A percentile compares a stretch with the other conserved stretches of the same genome.
Evolutionary conservation across 208 protist genomes (phyloP).

Genomic region (Wallacemonas collosoma): DNA sequence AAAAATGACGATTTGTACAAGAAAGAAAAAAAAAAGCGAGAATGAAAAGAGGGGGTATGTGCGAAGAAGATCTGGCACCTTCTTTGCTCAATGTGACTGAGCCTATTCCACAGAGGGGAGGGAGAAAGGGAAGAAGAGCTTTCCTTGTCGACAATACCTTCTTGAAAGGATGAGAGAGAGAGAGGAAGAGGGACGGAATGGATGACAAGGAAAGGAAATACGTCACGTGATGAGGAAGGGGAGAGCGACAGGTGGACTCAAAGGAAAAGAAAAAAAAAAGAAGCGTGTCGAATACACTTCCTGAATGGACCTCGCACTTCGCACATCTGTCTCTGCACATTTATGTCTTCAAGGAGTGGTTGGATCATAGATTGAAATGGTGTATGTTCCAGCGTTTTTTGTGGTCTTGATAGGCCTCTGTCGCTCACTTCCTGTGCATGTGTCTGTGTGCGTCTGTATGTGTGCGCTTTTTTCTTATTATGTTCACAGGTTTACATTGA

Average conservation of each 20-base stretch:
- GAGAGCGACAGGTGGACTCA: background rate
- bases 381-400: background rate
- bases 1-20: background rate
- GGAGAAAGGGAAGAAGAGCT: conserved; percentile 7
- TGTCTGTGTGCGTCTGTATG: conserved; percentile 4
- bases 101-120: background rate
- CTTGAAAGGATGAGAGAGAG: background rate
- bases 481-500: background rate
- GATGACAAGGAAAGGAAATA: conserved; percentile 3
- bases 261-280: too few species aligned
- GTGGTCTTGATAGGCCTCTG: background rate
- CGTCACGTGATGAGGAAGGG: background rate
- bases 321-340: too few species aligned
- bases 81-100: background rate
- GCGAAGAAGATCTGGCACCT: background rate
- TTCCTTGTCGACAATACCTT: conserved; percentile 15
- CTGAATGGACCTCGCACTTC: too few species aligned
- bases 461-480: conserved; percentile 18
- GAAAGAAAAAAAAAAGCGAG: conserved; percentile 19
- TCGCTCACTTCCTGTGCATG: too few species aligned
- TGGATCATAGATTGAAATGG: too few species aligned
- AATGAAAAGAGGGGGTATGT: background rate
- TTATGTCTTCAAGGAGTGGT: too few species aligned
- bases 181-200: conserved; percentile 11
- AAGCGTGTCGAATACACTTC: too few species aligned